Conservation (phyloP, 192 early-diverging fungal genomes). For the Coemansia sp. region DNA sequence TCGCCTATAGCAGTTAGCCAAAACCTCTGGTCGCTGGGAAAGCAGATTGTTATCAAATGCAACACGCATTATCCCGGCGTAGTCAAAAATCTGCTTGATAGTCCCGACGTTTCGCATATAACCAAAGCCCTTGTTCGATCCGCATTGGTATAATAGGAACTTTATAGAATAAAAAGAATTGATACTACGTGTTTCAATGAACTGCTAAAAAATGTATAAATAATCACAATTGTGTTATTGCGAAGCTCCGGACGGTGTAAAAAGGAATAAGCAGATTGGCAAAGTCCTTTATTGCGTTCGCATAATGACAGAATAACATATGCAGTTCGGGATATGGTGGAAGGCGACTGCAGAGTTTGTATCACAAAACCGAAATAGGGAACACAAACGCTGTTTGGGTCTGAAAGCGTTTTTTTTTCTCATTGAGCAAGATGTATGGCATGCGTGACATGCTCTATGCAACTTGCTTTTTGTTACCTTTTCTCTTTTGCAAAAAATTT, state of each 20-base stretch:
- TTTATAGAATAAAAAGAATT: not conserved
- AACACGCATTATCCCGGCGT: conserved; percentile 26
- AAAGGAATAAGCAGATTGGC: not conserved
- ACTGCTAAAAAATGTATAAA: too few relatives aligned
- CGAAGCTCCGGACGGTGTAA: not conserved
- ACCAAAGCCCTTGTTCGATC: conserved; percentile 28
- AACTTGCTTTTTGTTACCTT: not conserved
- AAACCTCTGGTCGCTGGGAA: conserved; percentile 46
- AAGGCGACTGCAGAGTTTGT: not conserved
- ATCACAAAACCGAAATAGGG: too few relatives aligned
- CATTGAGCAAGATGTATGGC: not conserved
- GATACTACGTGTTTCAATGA: too few relatives aligned
- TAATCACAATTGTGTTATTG: not conserved
- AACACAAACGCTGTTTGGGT: too few relatives aligned
- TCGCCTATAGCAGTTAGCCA: conserved; percentile 34
- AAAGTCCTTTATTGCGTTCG: not conserved
- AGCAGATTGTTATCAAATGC: conserved; percentile 39
- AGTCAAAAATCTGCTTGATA: conserved; percentile 18
- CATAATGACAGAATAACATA: not conserved
- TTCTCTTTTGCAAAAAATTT: not conserved
- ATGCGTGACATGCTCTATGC: not conserved
- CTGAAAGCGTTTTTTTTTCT: not conserved
- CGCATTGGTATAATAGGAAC: conserved; percentile 18
- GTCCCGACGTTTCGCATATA: conserved; percentile 5
- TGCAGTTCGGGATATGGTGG: not conserved